Evolutionary conservation across 306 rosid species (phyloP), one percentile per base, ranked within the genome.

Genomic region (Parietaria judaica): DNA sequence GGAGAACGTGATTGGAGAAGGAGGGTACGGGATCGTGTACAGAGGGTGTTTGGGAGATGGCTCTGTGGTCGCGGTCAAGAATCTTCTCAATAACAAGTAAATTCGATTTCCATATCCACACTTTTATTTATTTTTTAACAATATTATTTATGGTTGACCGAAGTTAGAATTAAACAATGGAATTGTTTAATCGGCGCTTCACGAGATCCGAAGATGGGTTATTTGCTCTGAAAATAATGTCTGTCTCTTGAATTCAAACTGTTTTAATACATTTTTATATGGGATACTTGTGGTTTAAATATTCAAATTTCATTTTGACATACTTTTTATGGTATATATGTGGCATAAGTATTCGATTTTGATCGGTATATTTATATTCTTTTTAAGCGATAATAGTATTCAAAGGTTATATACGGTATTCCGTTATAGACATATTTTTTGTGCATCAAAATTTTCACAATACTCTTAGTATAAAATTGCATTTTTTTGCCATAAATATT

Each of bases 51-150:
- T 83, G 54, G 81, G 70, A 59, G 96, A 92, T 70, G 88, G 86
- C 1, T 84, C 90, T 46, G 88, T 84, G 4, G 86, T 88, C 1
- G 99, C 99, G 14, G 96, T 92, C 10, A 92, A 92, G 80, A 88
- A 88, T 72, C 99, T 92, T 76, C 95, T 79, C 6, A 92, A 92
- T 72, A 92, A 92, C 79, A 92, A 92, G 99, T 92, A 86, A 34
- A 88, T 71, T 9, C 23, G 11, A 41, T 5, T 14, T 61, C 23
- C 65, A 44, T 16, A 46, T 61, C 23, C 38, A 5, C 17, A 17
- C 1, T 58, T 37, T 7, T 36, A 67, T n/a, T 73, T 16, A 0
- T 51, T 53, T 49, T 4, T 49, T 49, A 49, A 5, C 45, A 41
- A 8, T 5, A 8, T 5, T 41, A 49, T 10, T 49, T 6, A n/a